Evolutionary conservation across 768 basidiomycete genomes (phyloP).

Genomic region (Hypsizygus marmoreus): DNA sequence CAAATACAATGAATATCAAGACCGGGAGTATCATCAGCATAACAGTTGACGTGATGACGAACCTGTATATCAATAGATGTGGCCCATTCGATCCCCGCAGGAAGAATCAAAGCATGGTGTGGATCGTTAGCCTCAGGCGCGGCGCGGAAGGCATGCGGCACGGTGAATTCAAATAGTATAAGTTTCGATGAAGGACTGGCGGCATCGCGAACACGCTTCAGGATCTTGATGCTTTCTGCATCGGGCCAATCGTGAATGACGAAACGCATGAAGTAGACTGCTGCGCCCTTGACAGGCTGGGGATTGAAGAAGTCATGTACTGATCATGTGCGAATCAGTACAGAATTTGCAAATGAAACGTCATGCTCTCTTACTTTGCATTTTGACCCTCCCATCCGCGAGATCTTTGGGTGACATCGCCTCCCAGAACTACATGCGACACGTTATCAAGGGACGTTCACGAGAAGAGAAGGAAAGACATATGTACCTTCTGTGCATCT

Average conservation of each 20-base stretch:
- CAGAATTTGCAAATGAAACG: neutral
- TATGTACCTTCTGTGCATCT: neutral
- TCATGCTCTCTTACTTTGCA: constrained; percentile 5
- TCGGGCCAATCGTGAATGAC: constrained; percentile 12
- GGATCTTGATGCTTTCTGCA: neutral
- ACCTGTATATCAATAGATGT: constrained; percentile 4
- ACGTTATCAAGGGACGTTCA: neutral
- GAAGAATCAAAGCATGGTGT: neutral
- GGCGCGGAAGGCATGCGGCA: neutral
- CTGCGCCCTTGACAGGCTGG: constrained; percentile 10
- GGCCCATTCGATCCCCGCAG: constrained; percentile 1
- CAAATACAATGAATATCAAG: neutral
- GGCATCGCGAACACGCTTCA: constrained; percentile 5
- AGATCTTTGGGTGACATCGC: constrained; percentile 3
- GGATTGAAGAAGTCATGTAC: constrained; percentile 10
- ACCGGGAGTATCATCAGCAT: no score
- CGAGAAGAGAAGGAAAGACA: no score
- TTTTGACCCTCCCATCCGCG: neutral
- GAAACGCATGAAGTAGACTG: constrained; percentile 9
- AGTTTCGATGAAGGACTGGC: constrained; percentile 4
- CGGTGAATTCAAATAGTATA: constrained; percentile 4
- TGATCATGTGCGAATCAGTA: neutral
- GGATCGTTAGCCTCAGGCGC: neutral
- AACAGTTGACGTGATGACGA: no score
- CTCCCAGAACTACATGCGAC: constrained; percentile 7